phyloP scores from a whole-genome alignment of 2,329 filamentous ascomycete genomes.

The Diaporthe citriasiana region DNA sequence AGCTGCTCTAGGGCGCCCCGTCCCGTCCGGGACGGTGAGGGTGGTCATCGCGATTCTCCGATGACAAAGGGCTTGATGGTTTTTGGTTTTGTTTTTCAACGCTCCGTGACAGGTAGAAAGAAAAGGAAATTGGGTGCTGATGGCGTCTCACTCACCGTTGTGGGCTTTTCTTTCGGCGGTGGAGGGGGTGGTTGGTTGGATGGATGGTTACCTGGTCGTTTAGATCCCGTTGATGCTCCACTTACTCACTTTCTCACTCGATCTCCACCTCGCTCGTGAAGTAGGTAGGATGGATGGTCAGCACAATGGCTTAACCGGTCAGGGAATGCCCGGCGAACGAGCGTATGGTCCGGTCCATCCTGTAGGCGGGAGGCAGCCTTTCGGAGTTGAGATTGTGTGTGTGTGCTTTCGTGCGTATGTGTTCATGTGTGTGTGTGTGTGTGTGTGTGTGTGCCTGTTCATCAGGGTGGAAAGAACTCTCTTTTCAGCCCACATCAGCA shows the following conservation, averaged over 20 bases:
- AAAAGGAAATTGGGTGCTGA: constrained; percentile 21
- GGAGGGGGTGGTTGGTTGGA: not conserved
- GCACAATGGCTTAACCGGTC: constrained; percentile 23
- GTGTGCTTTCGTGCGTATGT: not conserved
- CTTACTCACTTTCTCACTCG: not conserved
- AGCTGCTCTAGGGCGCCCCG: not conserved
- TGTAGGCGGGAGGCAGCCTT: not conserved
- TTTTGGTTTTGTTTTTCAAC: too few relatives aligned
- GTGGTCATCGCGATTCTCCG: constrained; percentile 5
- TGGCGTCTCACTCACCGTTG: not conserved
- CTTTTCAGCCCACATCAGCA: not conserved
- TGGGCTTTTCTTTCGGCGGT: not conserved
- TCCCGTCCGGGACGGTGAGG: not conserved
- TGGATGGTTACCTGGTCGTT: not conserved
- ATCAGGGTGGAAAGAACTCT: constrained; percentile 2
- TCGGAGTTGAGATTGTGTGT: not conserved
- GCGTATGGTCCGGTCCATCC: not conserved
- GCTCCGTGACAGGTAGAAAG: not conserved
- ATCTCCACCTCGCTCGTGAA: not conserved
- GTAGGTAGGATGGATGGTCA: constrained; percentile 3
- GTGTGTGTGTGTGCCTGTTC: not conserved
- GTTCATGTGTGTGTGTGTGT: not conserved
- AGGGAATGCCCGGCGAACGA: constrained; percentile 9
- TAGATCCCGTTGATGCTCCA: too few relatives aligned
- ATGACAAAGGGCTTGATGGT: too few relatives aligned